Base-by-base conservation (phyloP, 2,329 filamentous ascomycete genomes). In the Aspergillus sp. region DNA sequence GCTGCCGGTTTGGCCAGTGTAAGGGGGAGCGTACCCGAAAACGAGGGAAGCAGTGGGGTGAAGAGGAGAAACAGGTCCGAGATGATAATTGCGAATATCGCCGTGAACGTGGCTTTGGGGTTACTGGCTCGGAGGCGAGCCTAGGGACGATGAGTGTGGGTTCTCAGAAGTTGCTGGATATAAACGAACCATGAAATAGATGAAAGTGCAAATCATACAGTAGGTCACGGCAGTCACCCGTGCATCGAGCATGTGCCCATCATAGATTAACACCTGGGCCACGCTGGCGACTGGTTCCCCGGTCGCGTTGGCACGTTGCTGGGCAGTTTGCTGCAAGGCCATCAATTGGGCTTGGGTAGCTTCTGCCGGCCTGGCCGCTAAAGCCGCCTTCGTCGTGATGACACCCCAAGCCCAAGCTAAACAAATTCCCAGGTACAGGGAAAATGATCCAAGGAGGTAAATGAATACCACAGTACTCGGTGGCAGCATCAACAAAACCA, bases 331-430 rank as follows among this genome's bases (percentile, higher is more conserved):
- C 52, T 75, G 72, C 24, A 83, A 65, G 0, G 71, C 66, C 7
- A 67, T 66, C 3, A 78, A 57, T 51, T 60, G 65, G 0, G 72
- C 71, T 52, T 76, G 71, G 0, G 76, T 78, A 7, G 78, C 75
- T 0, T 72, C 66, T 4, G 69, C 71, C 2, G 80, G 73, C 14
- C 81, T 71, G 2, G 76, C 75, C 1, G 80, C 78, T 9, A 76
- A 60, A 2, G 80, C 81, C 2, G 80, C 80, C 59, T 81, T 80
- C 80, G 81, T 82, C 0, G 75, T 71, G 50, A 82, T 69, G 2
- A 81, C 70, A 3, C 81, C 81, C 81, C 81, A 84, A 5, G 73
- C 79, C 80, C 81, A 83, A 4, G 76, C 80, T 0, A 81, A 64
- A 32, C 73, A 77, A 66, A 82, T 80, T 18, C 81, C 81, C 1